Evolutionary conservation across 257 asterid species (phyloP).

Genomic region (Rehmannia glutinosa): DNA sequence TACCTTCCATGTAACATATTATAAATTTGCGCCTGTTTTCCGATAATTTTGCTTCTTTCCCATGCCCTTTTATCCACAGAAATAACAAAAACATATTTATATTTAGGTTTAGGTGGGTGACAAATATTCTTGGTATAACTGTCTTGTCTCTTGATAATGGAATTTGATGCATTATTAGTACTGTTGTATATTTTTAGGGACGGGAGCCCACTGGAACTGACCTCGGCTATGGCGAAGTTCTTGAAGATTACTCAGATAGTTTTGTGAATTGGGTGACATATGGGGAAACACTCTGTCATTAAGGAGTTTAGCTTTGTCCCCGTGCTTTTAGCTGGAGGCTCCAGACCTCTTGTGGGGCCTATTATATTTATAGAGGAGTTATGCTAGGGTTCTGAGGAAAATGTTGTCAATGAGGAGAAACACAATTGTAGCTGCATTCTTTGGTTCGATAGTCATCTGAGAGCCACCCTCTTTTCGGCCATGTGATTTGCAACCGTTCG

Average conservation of each 20-base stretch:
- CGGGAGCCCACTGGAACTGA: slow-evolving; percentile 43
- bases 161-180: slow-evolving; percentile 3
- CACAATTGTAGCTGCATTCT: slow-evolving; percentile 27
- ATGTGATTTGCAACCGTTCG: slow-evolving; percentile 16
- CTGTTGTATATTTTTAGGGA: slow-evolving; percentile 40
- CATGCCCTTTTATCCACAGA: neutral
- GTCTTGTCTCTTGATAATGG: neutral
- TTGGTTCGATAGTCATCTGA: slow-evolving; percentile 22
- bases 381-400: slow-evolving; percentile 2
- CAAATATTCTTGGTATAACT: neutral
- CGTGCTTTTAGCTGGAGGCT: slow-evolving; percentile 14
- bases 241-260: slow-evolving; percentile 79
- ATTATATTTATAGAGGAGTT: neutral
- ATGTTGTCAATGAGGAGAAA: slow-evolving; percentile 25
- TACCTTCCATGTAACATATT: neutral
- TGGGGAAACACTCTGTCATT: slow-evolving; percentile 78
- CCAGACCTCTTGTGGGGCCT: neutral
- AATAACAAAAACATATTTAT: neutral
- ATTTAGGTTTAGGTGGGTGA: no score
- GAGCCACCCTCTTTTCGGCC: slow-evolving; percentile 21
- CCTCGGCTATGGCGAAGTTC: slow-evolving; percentile 46
- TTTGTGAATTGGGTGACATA: slow-evolving; percentile 74
- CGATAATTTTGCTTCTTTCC: neutral
- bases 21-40: neutral
- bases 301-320: slow-evolving; percentile 25